Percentiles rank a stretch among this genome's conserved stretches.
phyloP scores from a whole-genome alignment of 2,329 filamentous ascomycete genomes.

The Sphaerostilbella broomeana region DNA sequence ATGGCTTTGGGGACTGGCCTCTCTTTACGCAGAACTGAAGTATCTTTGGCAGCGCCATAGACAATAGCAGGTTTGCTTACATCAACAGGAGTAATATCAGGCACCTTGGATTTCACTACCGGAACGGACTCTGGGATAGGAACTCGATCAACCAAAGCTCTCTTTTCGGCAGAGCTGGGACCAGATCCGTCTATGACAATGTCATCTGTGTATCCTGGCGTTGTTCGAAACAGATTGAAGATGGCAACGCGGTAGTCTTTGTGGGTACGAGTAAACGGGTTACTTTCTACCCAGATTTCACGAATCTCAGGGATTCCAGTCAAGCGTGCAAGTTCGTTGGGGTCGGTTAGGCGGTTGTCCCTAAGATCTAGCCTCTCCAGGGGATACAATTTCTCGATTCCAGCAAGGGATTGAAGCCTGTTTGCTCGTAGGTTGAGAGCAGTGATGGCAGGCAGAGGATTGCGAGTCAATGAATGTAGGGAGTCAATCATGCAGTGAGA shows the following conservation, averaged over 20 bases:
- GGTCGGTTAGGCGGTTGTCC: slow-evolving; percentile 87
- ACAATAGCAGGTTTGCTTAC: slow-evolving; percentile 62
- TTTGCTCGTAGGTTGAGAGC: slow-evolving; percentile 89
- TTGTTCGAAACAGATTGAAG: slow-evolving; percentile 91
- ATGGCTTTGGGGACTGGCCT: slow-evolving; percentile 45
- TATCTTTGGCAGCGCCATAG: slow-evolving; percentile 44
- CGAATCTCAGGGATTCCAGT: slow-evolving; percentile 86
- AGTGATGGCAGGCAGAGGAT: slow-evolving; percentile 85
- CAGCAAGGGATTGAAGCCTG: slow-evolving; percentile 76
- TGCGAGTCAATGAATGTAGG: slow-evolving; percentile 76
- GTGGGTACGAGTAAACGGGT: slow-evolving; percentile 85
- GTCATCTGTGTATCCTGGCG: slow-evolving; percentile 85
- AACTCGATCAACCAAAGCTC: slow-evolving; percentile 73
- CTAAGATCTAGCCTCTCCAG: slow-evolving; percentile 85
- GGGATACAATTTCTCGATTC: slow-evolving; percentile 81
- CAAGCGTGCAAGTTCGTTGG: slow-evolving; percentile 79
- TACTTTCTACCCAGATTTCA: slow-evolving; percentile 88
- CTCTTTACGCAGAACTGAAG: slow-evolving; percentile 53
- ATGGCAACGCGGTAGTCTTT: slow-evolving; percentile 79
- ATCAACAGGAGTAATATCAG: slow-evolving; percentile 56
- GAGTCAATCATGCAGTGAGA: slow-evolving; percentile 98
- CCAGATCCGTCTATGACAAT: slow-evolving; percentile 79
- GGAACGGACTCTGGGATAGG: slow-evolving; percentile 71
- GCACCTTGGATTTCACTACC: slow-evolving; percentile 62
- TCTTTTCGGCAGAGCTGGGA: slow-evolving; percentile 79